Evolutionary conservation across 169 alveolate species (phyloP).

Genomic region (Theileria sp.): DNA sequence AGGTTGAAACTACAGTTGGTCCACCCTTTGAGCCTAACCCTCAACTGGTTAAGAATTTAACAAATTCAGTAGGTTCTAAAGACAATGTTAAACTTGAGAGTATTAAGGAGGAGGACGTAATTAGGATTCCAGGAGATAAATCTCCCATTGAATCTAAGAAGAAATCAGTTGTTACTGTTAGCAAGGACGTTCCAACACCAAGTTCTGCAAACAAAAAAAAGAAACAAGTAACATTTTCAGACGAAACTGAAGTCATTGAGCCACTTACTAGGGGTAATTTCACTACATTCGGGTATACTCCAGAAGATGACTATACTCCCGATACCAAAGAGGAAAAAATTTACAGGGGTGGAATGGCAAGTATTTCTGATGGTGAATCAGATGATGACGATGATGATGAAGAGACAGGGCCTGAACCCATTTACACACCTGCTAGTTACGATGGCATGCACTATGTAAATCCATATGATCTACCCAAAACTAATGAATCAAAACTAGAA

Average conservation of each 20-base stretch:
- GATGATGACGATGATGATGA: neutral
- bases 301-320: neutral
- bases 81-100: neutral
- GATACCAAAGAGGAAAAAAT: neutral
- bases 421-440: conserved; percentile 17
- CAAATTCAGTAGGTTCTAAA: neutral
- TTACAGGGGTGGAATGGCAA: neutral
- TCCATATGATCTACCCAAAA: conserved; percentile 1
- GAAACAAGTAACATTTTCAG: neutral
- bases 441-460: neutral
- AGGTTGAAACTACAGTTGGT: neutral
- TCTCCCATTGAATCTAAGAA: neutral
- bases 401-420: neutral
- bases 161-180: neutral
- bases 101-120: neutral
- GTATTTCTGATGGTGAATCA: neutral
- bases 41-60: neutral
- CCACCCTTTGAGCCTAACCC: neutral
- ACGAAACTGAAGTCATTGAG: neutral
- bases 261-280: neutral
- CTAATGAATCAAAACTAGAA: neutral
- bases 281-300: neutral
- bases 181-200: neutral
- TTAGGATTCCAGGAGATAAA: neutral
- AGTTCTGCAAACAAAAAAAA: neutral